These are phyloP conservation scores for Eutrema heterophyllum DNA, from an alignment of 345 rosid species.

Conservation along the genomic window DNA sequence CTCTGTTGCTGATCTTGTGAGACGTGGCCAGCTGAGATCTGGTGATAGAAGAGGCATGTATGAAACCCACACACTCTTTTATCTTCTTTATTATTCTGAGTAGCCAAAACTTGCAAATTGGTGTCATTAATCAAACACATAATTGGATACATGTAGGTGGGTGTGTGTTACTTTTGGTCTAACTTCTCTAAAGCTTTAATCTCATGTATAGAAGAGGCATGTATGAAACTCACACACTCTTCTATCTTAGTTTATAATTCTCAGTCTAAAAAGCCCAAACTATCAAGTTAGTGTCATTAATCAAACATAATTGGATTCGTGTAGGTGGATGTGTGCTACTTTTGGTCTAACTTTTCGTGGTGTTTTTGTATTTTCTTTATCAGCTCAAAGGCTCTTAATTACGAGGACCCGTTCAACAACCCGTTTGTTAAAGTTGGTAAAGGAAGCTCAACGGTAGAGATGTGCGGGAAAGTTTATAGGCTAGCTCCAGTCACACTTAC, in stretches of 20 bases:
- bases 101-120: neutral
- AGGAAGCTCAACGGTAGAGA: slow-evolving; percentile 76
- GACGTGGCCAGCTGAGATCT: slow-evolving; percentile 93
- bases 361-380: slow-evolving; percentile 17
- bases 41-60: slow-evolving; percentile 99
- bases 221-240: slow-evolving; percentile 47
- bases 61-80: slow-evolving; percentile 31
- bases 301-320: neutral
- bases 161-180: slow-evolving; percentile 1
- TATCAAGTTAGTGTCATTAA: neutral
- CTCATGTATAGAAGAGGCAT: slow-evolving; percentile 83
- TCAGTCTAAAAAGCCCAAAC: neutral
- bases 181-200: neutral
- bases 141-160: neutral
- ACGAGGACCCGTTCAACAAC: slow-evolving; percentile 92
- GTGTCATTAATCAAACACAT: neutral
- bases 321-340: neutral
- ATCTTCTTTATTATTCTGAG: neutral
- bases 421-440: slow-evolving; percentile 76
- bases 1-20: slow-evolving; percentile 89
- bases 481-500: slow-evolving; percentile 89
- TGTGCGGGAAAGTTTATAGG: slow-evolving; percentile 87
- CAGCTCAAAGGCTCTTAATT: slow-evolving; percentile 76
- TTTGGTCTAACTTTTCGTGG: slow-evolving; percentile 1
- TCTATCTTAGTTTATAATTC: neutral